Evolutionary conservation across 1,139 yeast genomes (phyloP).

Genomic region (Sugiyamaella novakii): DNA sequence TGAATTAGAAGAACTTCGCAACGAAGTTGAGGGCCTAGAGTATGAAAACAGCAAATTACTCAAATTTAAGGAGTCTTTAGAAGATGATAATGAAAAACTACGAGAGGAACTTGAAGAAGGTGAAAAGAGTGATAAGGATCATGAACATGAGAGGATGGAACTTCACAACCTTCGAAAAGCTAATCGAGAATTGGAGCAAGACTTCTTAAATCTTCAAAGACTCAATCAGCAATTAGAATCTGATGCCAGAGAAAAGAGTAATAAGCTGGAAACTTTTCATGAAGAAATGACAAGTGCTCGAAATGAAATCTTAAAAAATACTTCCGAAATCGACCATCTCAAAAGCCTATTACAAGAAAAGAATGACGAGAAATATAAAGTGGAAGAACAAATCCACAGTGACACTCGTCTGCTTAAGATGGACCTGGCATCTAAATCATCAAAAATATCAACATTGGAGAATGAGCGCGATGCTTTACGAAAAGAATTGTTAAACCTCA

Average conservation of each 20-base stretch:
- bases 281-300: conserved; percentile 20
- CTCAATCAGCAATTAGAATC: conserved; percentile 32
- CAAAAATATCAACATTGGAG: conserved; percentile 7
- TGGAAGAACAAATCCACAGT: background rate
- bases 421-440: conserved; percentile 16
- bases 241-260: conserved; percentile 31
- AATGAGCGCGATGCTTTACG: conserved; percentile 10
- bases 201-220: conserved; percentile 24
- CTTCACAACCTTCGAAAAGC: conserved; percentile 18
- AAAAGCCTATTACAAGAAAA: conserved; percentile 17
- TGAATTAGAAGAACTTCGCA: conserved; percentile 29
- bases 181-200: conserved; percentile 16
- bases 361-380: background rate
- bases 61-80: conserved; percentile 28
- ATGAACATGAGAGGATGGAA: conserved; percentile 5
- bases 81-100: conserved; percentile 25
- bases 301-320: conserved; percentile 16
- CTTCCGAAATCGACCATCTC: conserved; percentile 15
- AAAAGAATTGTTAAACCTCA: conserved; percentile 12
- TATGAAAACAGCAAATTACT: conserved; percentile 14
- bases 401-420: conserved; percentile 4
- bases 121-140: background rate
- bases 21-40: conserved; percentile 27
- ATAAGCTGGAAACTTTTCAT: conserved; percentile 15
- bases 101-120: conserved; percentile 17